Evolutionary conservation across 805 yeast genomes (phyloP), one percentile per base, ranked within the genome.

Genomic region (Kodamaea jinghongensis): DNA sequence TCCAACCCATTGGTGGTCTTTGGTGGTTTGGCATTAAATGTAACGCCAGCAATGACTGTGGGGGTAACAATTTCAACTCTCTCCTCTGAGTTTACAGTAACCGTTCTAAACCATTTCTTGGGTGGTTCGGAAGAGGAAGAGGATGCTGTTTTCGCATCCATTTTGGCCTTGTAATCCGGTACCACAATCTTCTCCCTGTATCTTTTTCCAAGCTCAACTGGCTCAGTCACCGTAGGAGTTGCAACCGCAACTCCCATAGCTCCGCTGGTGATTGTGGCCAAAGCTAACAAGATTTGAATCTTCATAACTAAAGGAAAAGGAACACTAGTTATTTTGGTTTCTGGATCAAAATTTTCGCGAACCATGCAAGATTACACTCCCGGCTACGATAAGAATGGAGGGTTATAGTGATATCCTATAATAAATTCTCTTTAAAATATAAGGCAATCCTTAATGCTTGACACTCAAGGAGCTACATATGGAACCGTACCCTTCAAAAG

Each of bases 21-120:
- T 2, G 95, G 88, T 0, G 91, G 87, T 45, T 83, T 81, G 17
- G 80, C 79, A 41, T 75, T 69, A 55, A 81, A 75, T 0, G 86
- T 79, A 44, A 81, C 76, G 13, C 83, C 83, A 10, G 71, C 82
- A 46, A 81, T 70, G 15, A 79, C 79, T 0, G 83, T 76, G 3
- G 87, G 87, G 0, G 73, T 68, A 20, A 80, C 83, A 22, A 84
- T 69, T 55, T 84, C 93, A 4, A 51, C 64, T 8, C 72, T 52
- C 1, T 75, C 61, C 9, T 29, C 15, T 11, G 20, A n/a, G 27
- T 28, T 20, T 1, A 70, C 70, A 45, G 79, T 79, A 33, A 85
- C 75, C 0, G 95, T 86, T 58, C 95, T 75, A 11, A 73, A 37
- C 96, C 96, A 86, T 17, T 34, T 27, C 23, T 11, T 36, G 12